Conservation (phyloP, 129 eudicot species). For the Kitagawia praeruptora region DNA sequence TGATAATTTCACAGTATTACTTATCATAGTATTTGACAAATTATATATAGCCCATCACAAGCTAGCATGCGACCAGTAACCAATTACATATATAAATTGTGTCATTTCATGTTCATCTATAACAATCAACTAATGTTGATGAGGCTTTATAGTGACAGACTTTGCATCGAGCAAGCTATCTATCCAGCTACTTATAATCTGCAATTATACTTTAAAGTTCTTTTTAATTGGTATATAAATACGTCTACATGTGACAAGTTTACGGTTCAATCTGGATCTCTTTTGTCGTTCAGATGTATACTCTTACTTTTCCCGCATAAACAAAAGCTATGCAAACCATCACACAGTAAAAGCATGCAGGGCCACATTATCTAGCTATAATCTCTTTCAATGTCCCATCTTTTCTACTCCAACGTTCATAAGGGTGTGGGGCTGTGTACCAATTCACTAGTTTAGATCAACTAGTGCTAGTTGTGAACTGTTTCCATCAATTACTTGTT, state of each 20-base stretch:
- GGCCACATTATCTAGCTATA: constrained; percentile 3
- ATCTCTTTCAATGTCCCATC: not conserved
- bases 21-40: not conserved
- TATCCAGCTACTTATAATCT: not conserved
- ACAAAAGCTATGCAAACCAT: not conserved
- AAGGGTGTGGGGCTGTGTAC: not conserved
- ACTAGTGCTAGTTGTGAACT: not conserved
- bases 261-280: not conserved
- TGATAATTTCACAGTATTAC: not conserved
- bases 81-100: not conserved
- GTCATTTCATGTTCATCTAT: not conserved
- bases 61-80: not conserved
- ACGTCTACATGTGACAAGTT: not conserved
- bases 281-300: not conserved
- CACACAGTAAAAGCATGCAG: not conserved
- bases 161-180: not conserved
- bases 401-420: constrained; percentile 1
- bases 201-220: not conserved
- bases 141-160: not conserved
- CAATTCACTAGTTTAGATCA: not conserved
- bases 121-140: not conserved
- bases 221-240: not conserved
- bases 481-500: not conserved
- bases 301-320: not conserved
- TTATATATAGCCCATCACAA: not conserved